Conservation (phyloP, 1,139 yeast species). For the Candida pseudocylindracea region DNA sequence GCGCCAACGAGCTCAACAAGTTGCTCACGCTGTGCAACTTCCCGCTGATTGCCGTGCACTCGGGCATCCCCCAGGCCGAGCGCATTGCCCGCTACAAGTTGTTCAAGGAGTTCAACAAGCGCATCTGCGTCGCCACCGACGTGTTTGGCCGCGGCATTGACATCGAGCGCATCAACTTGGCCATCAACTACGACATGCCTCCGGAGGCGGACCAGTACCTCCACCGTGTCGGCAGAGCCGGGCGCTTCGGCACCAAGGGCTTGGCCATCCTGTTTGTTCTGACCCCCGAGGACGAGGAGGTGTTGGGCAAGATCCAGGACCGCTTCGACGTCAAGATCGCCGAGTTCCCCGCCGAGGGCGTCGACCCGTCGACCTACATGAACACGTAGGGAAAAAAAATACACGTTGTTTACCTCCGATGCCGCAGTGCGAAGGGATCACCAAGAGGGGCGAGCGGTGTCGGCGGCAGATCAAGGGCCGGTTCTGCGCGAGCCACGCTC, state of each 20-base stretch:
- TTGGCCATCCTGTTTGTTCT: slow-evolving; percentile 84
- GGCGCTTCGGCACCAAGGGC: slow-evolving; percentile 99
- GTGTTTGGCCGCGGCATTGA: slow-evolving; percentile 99
- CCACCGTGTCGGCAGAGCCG: slow-evolving; percentile 99
- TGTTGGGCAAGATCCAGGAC: slow-evolving; percentile 82
- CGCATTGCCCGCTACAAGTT: slow-evolving; percentile 93
- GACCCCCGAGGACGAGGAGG: slow-evolving; percentile 71
- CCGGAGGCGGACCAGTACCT: slow-evolving; percentile 91
- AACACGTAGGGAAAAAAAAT: slow-evolving; percentile 33
- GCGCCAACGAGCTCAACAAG: slow-evolving; percentile 84
- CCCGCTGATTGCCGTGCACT: slow-evolving; percentile 95
- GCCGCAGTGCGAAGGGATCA: too few relatives aligned
- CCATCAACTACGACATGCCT: slow-evolving; percentile 87
- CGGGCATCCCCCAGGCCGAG: slow-evolving; percentile 92
- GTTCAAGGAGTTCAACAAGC: slow-evolving; percentile 94
- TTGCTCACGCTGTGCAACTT: slow-evolving; percentile 82
- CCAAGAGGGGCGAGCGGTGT: too few relatives aligned
- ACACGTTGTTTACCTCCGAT: background rate
- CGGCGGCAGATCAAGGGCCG: too few relatives aligned
- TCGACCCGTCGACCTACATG: slow-evolving; percentile 95
- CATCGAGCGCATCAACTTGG: slow-evolving; percentile 94
- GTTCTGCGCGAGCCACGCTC: too few relatives aligned
- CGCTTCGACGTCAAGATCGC: slow-evolving; percentile 91
- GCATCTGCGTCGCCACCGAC: slow-evolving; percentile 96
- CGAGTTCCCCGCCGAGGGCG: slow-evolving; percentile 95